Evolutionary conservation across 179 eudicot genomes (phyloP).

Genomic region (Actinidia arguta): DNA sequence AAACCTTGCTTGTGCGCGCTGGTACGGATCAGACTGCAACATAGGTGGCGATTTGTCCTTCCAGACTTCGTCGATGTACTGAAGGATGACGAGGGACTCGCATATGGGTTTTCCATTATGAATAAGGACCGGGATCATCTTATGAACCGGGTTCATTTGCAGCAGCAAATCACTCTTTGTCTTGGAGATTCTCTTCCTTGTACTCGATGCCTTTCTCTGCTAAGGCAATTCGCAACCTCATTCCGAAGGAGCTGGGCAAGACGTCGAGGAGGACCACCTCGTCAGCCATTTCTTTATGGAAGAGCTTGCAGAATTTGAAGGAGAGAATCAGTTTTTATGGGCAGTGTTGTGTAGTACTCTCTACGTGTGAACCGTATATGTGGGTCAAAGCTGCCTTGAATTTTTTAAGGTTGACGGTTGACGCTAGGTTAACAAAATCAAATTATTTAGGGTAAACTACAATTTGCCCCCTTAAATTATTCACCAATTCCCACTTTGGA

Average conservation of each 20-base stretch:
- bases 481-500: too few species aligned
- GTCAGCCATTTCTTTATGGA: too few species aligned
- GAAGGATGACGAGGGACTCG: neutral
- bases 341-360: too few species aligned
- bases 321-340: too few species aligned
- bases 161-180: slow-evolving; percentile 6
- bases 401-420: too few species aligned
- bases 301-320: too few species aligned
- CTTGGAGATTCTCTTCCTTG: neutral
- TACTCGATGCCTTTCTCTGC: slow-evolving; percentile 6
- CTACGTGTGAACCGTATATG: too few species aligned
- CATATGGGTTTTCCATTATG: slow-evolving; percentile 6
- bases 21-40: neutral
- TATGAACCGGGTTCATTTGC: slow-evolving; percentile 5
- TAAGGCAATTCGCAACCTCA: slow-evolving; percentile 16
- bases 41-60: neutral
- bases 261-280: too few species aligned
- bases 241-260: neutral
- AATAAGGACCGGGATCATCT: neutral
- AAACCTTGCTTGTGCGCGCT: neutral
- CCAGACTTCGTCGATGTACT: slow-evolving; percentile 11
- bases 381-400: too few species aligned
- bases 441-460: too few species aligned
- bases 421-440: too few species aligned
- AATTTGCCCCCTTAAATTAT: too few species aligned